Base-by-base conservation (phyloP, 805 yeast genomes). In the Candida arabinofermentans region DNA sequence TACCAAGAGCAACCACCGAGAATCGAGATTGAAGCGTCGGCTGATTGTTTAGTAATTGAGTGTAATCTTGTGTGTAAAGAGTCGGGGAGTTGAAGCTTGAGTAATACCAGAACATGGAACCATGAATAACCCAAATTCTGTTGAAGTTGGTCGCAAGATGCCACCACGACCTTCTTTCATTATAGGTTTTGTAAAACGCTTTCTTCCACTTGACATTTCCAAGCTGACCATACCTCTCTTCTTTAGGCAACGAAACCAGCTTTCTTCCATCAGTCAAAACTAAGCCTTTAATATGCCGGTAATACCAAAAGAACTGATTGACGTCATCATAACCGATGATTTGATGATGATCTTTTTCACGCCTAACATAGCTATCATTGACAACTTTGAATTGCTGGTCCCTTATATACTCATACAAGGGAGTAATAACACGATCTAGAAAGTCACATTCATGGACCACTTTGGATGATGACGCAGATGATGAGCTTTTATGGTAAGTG, bases 331-430 rank as follows among this genome's bases (percentile, higher is more conserved):
- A 61, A 47, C 86, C 74, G 60, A 80, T 57, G 58, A 81, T 69
- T 50, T 74, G 59, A 60, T 71, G 59, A 69, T 81, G 93, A 64
- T 87, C 93, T 51, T 74, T 74, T 54, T 80, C 89, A 46, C 80
- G 77, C 62, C 80, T 77, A 27, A 72, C 70, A 65, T 73, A 78
- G 40, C 65, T 66, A 3, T 83, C 86, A 35, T 78, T 75, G 42
- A 58, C 57, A 8, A 71, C 58, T 49, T 76, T 77, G 58, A 77
- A 82, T 23, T 81, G 83, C 65, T 88, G 95, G 46, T 74, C 76
- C 48, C 83, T 73, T 27, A 86, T 69, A 57, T 71, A 87, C 40
- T 65, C 61, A 66, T 83, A 75, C 14, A 75, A 37, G 1, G 81
- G 81, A 4, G 71, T 69, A 13, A 75, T 69, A 4, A 72, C 62